Evolutionary conservation across 495 filamentous ascomycete species (phyloP).

Genomic region (Penicillium cosmopolitanum): DNA sequence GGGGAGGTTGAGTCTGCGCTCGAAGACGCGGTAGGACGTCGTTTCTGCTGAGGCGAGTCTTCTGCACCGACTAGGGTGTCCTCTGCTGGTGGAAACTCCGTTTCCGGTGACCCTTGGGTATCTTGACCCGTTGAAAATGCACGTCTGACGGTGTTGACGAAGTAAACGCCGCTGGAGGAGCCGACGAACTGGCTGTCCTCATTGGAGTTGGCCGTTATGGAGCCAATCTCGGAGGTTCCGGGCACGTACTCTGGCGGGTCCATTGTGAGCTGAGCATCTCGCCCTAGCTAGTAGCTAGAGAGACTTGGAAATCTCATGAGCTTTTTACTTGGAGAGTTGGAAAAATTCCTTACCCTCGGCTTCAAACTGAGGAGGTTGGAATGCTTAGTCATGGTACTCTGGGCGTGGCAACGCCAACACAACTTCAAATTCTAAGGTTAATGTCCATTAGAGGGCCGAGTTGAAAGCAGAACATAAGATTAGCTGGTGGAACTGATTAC

Average conservation of each 20-base stretch:
- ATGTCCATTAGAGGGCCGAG: not conserved
- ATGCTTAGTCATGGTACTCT: constrained; percentile 3
- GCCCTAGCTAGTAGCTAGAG: not conserved
- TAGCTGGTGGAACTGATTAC: not conserved
- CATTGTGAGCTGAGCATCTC: constrained; percentile 33
- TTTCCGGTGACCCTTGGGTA: constrained; percentile 22
- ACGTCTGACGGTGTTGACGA: constrained; percentile 47
- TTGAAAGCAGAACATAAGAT: not conserved
- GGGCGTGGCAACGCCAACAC: too few species aligned
- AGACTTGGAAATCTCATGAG: not conserved
- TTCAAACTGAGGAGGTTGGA: not conserved
- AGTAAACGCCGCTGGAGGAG: constrained; percentile 48
- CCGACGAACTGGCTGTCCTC: constrained; percentile 49
- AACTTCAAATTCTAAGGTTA: not conserved
- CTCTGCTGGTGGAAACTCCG: constrained; percentile 42
- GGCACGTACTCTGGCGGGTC: constrained; percentile 35
- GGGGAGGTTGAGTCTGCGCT: constrained; percentile 15
- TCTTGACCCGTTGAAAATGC: constrained; percentile 38
- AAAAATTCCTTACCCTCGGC: not conserved
- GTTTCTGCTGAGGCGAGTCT: constrained; percentile 27
- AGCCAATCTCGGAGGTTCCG: constrained; percentile 41
- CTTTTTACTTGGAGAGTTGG: not conserved
- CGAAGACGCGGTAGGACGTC: constrained; percentile 22
- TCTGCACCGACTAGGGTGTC: constrained; percentile 43
- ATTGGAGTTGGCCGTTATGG: constrained; percentile 44